phyloP scores from a whole-genome alignment of 768 basidiomycete species.

The Mycena venus region DNA sequence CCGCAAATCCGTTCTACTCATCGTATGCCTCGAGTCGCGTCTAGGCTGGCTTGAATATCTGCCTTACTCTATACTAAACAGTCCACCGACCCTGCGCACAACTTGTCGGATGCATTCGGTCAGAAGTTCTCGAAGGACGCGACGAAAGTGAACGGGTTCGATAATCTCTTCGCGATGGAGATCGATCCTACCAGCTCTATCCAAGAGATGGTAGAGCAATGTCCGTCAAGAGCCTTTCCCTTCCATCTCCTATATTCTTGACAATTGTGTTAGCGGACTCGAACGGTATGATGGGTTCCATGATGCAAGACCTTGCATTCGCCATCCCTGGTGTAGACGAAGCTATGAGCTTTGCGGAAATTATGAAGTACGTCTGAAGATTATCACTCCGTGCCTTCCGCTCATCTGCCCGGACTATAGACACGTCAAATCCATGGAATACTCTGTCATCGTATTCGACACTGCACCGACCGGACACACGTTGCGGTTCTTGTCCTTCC shows the following conservation, averaged over 20 bases:
- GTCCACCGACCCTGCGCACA: slow-evolving; percentile 99
- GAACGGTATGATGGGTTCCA: slow-evolving; percentile 96
- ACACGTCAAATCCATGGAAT: slow-evolving; percentile 99
- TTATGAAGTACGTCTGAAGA: slow-evolving; percentile 90
- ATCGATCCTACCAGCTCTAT: slow-evolving; percentile 98
- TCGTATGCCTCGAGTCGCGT: slow-evolving; percentile 67
- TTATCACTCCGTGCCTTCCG: neutral
- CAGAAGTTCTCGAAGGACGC: slow-evolving; percentile 99
- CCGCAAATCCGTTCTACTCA: slow-evolving; percentile 96
- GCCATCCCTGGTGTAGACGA: slow-evolving; percentile 99
- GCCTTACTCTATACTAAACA: slow-evolving; percentile 44
- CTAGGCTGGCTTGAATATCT: neutral
- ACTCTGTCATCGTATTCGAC: slow-evolving; percentile 99
- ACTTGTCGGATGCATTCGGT: slow-evolving; percentile 97
- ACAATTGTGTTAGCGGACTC: slow-evolving; percentile 71
- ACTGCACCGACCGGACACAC: slow-evolving; percentile 99
- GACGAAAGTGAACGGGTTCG: slow-evolving; percentile 96
- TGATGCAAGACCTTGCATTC: slow-evolving; percentile 99
- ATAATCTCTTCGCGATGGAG: slow-evolving; percentile 98
- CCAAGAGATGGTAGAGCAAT: slow-evolving; percentile 99
- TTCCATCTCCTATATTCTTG: neutral
- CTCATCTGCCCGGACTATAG: slow-evolving; percentile 54
- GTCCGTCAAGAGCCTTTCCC: slow-evolving; percentile 58
- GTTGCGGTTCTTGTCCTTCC: slow-evolving; percentile 98
- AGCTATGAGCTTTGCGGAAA: slow-evolving; percentile 99